These are phyloP conservation scores for Scutellaria baicalensis DNA, from an alignment of 257 asterid species.

Conservation along the genomic window DNA sequence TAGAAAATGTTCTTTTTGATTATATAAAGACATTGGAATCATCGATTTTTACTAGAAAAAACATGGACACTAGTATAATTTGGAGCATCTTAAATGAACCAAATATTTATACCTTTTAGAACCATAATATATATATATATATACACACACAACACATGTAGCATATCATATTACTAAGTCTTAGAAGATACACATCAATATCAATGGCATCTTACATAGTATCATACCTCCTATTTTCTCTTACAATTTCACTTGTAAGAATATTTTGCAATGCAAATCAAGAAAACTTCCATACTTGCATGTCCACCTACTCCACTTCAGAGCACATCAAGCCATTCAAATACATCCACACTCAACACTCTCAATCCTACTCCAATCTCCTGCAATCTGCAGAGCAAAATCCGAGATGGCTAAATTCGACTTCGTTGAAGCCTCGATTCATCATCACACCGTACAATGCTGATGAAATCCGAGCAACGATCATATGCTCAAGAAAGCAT, in stretches of 20 bases:
- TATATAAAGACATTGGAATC: conserved; percentile 6
- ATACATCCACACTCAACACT: conserved; percentile 18
- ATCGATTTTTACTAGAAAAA: conserved; percentile 1
- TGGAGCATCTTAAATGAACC: background rate
- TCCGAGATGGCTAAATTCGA: conserved; percentile 42
- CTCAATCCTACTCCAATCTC: conserved; percentile 22
- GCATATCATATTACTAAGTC: background rate
- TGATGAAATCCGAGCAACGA: conserved; percentile 27
- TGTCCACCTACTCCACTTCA: conserved; percentile 19
- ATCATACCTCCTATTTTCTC: background rate
- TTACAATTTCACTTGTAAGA: background rate
- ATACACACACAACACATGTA: background rate
- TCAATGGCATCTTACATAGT: background rate
- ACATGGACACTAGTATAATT: background rate
- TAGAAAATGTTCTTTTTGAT: background rate
- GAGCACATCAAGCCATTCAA: conserved; percentile 10
- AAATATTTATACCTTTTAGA: background rate
- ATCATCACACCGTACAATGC: conserved; percentile 35
- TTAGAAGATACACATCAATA: background rate
- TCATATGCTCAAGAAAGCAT: conserved; percentile 29
- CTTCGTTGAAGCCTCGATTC: conserved; percentile 25
- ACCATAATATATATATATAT: background rate
- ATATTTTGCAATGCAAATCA: conserved; percentile 10
- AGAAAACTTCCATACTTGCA: conserved; percentile 20
- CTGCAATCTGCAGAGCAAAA: conserved; percentile 41